Percentiles rank a stretch among this genome's conserved stretches.
These are phyloP conservation scores for Boletus coccyginus DNA, from an alignment of 768 basidiomycete species.

Conservation along the genomic window DNA sequence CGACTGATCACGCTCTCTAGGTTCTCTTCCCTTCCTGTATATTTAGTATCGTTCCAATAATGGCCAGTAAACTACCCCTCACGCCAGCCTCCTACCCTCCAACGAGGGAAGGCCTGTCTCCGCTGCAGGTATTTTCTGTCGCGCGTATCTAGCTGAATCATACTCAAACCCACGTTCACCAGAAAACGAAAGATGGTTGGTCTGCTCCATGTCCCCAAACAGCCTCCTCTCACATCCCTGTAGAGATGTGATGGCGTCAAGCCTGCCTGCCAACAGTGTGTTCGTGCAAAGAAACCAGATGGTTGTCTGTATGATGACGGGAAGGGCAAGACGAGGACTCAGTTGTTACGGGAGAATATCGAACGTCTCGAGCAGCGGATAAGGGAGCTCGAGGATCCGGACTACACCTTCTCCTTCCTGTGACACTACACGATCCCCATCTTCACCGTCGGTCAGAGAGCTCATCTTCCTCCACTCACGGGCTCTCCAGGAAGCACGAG, in stretches of 20 bases:
- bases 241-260: slow-evolving; percentile 78
- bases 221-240: slow-evolving; percentile 10
- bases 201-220: neutral
- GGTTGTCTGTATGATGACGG: slow-evolving; percentile 82
- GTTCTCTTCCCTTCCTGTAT: slow-evolving; percentile 28
- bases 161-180: slow-evolving; percentile 14
- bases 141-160: neutral
- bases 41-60: slow-evolving; percentile 37
- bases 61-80: slow-evolving; percentile 31
- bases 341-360: slow-evolving; percentile 76
- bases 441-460: slow-evolving; percentile 40
- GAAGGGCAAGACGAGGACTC: slow-evolving; percentile 79
- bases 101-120: slow-evolving; percentile 69
- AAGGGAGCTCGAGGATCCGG: slow-evolving; percentile 72
- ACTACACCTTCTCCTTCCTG: slow-evolving; percentile 65
- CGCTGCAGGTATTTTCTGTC: slow-evolving; percentile 57
- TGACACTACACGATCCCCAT: slow-evolving; percentile 71
- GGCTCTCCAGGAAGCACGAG: slow-evolving; percentile 53
- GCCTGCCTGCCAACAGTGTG: slow-evolving; percentile 77
- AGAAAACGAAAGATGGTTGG: slow-evolving; percentile 73
- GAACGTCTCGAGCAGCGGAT: slow-evolving; percentile 68
- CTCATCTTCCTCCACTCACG: slow-evolving; percentile 48
- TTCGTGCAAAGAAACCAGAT: slow-evolving; percentile 72
- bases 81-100: slow-evolving; percentile 43
- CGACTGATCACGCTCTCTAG: slow-evolving; percentile 12